These are phyloP conservation scores for Cryptococcus sp. DNA, from an alignment of 1,284 basidiomycete genomes.

Conservation along the genomic window DNA sequence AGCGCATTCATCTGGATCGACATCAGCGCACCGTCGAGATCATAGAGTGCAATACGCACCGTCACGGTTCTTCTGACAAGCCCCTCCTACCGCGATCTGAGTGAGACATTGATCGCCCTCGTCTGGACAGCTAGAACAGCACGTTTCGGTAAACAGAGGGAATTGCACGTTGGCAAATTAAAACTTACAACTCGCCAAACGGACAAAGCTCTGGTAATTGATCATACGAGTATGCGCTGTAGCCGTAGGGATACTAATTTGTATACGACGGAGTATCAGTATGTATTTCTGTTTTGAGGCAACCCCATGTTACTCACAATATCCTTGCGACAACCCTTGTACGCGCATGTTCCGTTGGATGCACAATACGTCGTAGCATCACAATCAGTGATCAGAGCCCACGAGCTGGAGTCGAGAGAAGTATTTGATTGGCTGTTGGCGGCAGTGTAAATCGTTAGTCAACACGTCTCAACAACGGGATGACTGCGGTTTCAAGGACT, in stretches of 20 bases:
- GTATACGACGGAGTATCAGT: background rate
- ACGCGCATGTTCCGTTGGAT: slow-evolving; percentile 61
- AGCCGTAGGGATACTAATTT: slow-evolving; percentile 52
- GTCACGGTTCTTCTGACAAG: slow-evolving; percentile 84
- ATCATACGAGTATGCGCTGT: slow-evolving; percentile 45
- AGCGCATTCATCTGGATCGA: slow-evolving; percentile 69
- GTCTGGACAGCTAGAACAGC: slow-evolving; percentile 71
- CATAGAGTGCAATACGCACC: slow-evolving; percentile 58
- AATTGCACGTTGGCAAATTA: background rate
- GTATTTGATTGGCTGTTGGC: slow-evolving; percentile 54
- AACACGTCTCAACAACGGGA: background rate
- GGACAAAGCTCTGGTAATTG: slow-evolving; percentile 66
- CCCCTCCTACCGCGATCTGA: slow-evolving; percentile 63
- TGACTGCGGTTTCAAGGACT: slow-evolving; percentile 56
- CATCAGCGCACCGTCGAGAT: background rate
- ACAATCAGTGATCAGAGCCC: slow-evolving; percentile 75
- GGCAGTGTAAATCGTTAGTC: background rate
- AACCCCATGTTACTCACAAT: slow-evolving; percentile 55
- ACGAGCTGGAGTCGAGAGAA: slow-evolving; percentile 70
- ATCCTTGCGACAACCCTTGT: slow-evolving; percentile 71
- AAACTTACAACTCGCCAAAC: slow-evolving; percentile 53
- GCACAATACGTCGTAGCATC: slow-evolving; percentile 69
- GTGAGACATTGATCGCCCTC: slow-evolving; percentile 71
- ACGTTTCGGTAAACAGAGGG: background rate
- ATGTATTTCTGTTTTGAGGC: background rate